A percentile compares a stretch with the other conserved stretches of the same genome.
These are phyloP conservation scores for Penicillium sumatraense DNA, from an alignment of 2,329 filamentous ascomycete species.

Conservation along the genomic window DNA sequence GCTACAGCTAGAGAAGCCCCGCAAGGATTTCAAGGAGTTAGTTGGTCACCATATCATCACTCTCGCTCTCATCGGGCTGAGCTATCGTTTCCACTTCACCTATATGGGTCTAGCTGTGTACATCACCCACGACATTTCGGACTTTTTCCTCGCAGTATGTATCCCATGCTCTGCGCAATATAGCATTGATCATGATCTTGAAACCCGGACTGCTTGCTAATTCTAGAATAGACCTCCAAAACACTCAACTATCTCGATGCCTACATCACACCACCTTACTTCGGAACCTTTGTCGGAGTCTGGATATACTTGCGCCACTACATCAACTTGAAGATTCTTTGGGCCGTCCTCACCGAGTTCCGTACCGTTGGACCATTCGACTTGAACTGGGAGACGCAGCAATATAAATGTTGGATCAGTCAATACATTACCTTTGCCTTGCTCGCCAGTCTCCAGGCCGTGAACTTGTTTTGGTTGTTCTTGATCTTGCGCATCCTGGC, in stretches of 20 bases:
- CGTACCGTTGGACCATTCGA: constrained; percentile 52
- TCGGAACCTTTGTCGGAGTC: constrained; percentile 75
- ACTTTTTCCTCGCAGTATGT: constrained; percentile 88
- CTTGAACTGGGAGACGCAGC: constrained; percentile 54
- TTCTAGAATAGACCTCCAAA: constrained; percentile 74
- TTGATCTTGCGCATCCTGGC: constrained; percentile 50
- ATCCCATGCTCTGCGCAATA: background rate
- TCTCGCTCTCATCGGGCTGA: constrained; percentile 78
- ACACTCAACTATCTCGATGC: constrained; percentile 88
- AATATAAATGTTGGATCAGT: constrained; percentile 55
- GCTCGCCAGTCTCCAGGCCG: constrained; percentile 50
- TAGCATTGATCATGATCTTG: too few species aligned
- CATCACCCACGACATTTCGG: constrained; percentile 90
- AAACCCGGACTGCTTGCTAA: too few species aligned
- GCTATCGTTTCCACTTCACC: constrained; percentile 95
- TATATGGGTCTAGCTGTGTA: constrained; percentile 94
- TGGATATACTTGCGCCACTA: constrained; percentile 93
- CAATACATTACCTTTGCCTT: constrained; percentile 52
- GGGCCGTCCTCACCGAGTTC: constrained; percentile 53
- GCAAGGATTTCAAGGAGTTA: constrained; percentile 94
- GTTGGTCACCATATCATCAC: constrained; percentile 92
- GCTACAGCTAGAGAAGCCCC: constrained; percentile 85
- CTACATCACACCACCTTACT: constrained; percentile 79
- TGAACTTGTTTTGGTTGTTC: constrained; percentile 54
- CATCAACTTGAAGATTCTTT: constrained; percentile 53